Evolutionary conservation across 805 yeast species (phyloP).

Genomic region (Spathaspora hagerdaliae): DNA sequence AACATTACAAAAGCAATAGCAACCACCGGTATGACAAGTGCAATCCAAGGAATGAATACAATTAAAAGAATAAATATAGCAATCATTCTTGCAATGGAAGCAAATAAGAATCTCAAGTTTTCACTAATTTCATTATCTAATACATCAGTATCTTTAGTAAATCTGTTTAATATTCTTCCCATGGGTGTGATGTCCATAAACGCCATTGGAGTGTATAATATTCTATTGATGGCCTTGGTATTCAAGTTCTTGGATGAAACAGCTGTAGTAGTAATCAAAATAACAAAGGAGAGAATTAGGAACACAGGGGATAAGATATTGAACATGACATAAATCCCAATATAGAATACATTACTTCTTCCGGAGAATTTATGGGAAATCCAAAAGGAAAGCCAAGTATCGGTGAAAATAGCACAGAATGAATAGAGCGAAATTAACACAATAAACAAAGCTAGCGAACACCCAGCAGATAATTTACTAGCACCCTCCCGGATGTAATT

Average conservation of each 20-base stretch:
- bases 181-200: constrained; percentile 81
- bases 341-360: constrained; percentile 51
- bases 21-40: constrained; percentile 59
- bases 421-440: constrained; percentile 26
- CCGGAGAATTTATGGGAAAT: constrained; percentile 45
- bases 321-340: constrained; percentile 64
- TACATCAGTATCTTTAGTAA: constrained; percentile 78
- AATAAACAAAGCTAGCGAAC: constrained; percentile 6
- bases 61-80: constrained; percentile 64
- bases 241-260: constrained; percentile 54
- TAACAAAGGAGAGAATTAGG: constrained; percentile 35
- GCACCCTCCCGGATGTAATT: constrained; percentile 28
- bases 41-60: constrained; percentile 72
- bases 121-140: constrained; percentile 72
- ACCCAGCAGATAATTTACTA: constrained; percentile 16
- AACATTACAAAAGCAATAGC: constrained; percentile 38
- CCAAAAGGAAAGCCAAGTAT: constrained; percentile 83
- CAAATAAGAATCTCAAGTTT: constrained; percentile 53
- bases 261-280: constrained; percentile 44
- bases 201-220: constrained; percentile 71
- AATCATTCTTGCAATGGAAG: constrained; percentile 45
- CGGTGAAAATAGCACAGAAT: constrained; percentile 51
- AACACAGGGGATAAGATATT: constrained; percentile 44
- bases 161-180: constrained; percentile 77
- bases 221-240: constrained; percentile 48